Evolutionary conservation across 768 basidiomycete species (phyloP).

Genomic region (Hirschioporus abietinus): DNA sequence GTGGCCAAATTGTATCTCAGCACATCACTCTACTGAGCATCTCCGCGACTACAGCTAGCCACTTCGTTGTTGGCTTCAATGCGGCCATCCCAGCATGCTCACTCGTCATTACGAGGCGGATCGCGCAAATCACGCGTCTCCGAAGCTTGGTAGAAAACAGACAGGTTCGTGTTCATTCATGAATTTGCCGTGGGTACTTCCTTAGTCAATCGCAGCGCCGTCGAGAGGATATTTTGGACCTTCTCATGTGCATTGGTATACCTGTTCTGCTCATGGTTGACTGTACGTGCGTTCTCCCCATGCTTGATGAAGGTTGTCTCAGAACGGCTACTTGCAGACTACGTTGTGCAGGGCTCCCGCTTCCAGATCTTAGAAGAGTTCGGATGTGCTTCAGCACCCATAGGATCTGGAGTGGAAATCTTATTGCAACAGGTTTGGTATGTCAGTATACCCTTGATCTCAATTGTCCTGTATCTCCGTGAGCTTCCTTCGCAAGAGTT

Average conservation of each 20-base stretch:
- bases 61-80: constrained; percentile 27
- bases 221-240: constrained; percentile 31
- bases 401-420: constrained; percentile 3
- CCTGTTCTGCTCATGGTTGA: constrained; percentile 26
- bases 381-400: constrained; percentile 30
- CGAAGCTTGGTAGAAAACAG: constrained; percentile 44
- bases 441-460: background rate
- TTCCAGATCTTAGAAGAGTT: constrained; percentile 37
- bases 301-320: background rate
- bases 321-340: constrained; percentile 20
- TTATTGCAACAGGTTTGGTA: background rate
- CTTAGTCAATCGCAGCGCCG: constrained; percentile 11
- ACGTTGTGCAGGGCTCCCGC: constrained; percentile 37
- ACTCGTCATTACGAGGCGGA: constrained; percentile 43
- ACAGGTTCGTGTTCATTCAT: constrained; percentile 24
- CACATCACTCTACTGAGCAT: background rate
- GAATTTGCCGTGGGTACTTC: constrained; percentile 3
- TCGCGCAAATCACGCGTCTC: constrained; percentile 45
- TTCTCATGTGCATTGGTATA: constrained; percentile 26
- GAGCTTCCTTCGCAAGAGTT: background rate
- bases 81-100: constrained; percentile 34
- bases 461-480: background rate
- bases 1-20: constrained; percentile 10
- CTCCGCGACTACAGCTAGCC: constrained; percentile 28
- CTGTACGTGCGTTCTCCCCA: constrained; percentile 18